A percentile compares a stretch with the other conserved stretches of the same genome.
These are phyloP conservation scores for Vanderwaltozyma yarrowii DNA, from an alignment of 805 yeast species.

Conservation along the genomic window DNA sequence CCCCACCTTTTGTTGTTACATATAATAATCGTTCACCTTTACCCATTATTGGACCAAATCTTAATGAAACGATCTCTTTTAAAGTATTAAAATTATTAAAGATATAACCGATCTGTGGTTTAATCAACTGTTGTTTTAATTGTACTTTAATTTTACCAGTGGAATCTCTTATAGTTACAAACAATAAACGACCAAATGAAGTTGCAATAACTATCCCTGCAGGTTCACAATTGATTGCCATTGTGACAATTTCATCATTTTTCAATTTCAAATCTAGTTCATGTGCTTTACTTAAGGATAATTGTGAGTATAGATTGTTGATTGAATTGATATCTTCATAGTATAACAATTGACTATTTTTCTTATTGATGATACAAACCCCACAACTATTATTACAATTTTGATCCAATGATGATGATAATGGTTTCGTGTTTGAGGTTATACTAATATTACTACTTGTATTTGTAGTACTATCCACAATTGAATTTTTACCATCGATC, in stretches of 20 bases:
- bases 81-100: conserved; percentile 19
- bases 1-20: conserved; percentile 35
- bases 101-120: conserved; percentile 30
- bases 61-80: conserved; percentile 46
- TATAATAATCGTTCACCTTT: conserved; percentile 39
- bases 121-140: conserved; percentile 20
- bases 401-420: no score
- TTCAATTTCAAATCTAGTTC: conserved; percentile 15
- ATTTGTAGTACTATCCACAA: no score
- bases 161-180: conserved; percentile 55
- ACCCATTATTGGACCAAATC: conserved; percentile 41
- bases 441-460: neutral
- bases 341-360: conserved; percentile 50
- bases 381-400: conserved; percentile 40
- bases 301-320: conserved; percentile 19
- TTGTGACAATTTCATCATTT: conserved; percentile 42
- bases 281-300: conserved; percentile 22
- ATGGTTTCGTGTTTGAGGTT: no score
- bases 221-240: conserved; percentile 55
- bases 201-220: conserved; percentile 68
- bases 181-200: conserved; percentile 51
- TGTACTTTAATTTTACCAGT: conserved; percentile 45
- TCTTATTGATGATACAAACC: conserved; percentile 50
- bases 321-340: conserved; percentile 57
- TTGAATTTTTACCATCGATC: conserved; percentile 6